Evolutionary conservation across 2,329 filamentous ascomycete species (phyloP).

Genomic region (Aureobasidium namibiae): DNA sequence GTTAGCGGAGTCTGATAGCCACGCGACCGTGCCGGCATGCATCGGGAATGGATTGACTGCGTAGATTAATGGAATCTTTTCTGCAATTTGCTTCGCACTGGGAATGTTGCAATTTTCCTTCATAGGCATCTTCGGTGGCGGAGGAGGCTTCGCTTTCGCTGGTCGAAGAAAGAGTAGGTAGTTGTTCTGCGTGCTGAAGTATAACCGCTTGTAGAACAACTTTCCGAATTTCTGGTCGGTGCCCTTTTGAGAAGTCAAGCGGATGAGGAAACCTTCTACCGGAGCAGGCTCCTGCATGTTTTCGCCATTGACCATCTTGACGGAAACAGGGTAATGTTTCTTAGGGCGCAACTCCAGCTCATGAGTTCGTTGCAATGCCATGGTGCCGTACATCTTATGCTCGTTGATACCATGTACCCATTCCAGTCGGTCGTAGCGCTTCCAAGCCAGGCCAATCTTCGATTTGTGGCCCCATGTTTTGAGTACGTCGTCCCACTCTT

Average conservation of each 20-base stretch:
- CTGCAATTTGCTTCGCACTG: slow-evolving; percentile 44
- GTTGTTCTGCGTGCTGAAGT: slow-evolving; percentile 57
- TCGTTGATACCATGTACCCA: slow-evolving; percentile 60
- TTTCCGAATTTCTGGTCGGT: slow-evolving; percentile 49
- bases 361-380: slow-evolving; percentile 59
- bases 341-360: slow-evolving; percentile 59
- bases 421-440: slow-evolving; percentile 59
- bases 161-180: slow-evolving; percentile 55
- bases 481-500: slow-evolving; percentile 53
- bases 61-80: slow-evolving; percentile 53
- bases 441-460: slow-evolving; percentile 59
- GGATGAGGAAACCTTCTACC: slow-evolving; percentile 58
- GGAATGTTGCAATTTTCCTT: slow-evolving; percentile 41
- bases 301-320: slow-evolving; percentile 33
- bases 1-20: slow-evolving; percentile 41
- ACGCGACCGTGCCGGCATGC: slow-evolving; percentile 43
- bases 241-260: slow-evolving; percentile 56
- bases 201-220: slow-evolving; percentile 57
- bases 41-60: slow-evolving; percentile 54
- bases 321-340: slow-evolving; percentile 52
- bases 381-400: slow-evolving; percentile 60
- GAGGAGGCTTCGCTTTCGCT: slow-evolving; percentile 47
- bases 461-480: slow-evolving; percentile 50
- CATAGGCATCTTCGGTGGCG: slow-evolving; percentile 45
- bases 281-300: slow-evolving; percentile 51